Evolutionary conservation across 495 filamentous ascomycete species (phyloP), one percentile per base, ranked within the genome.

Genomic region (Trichoderma asperelloides): DNA sequence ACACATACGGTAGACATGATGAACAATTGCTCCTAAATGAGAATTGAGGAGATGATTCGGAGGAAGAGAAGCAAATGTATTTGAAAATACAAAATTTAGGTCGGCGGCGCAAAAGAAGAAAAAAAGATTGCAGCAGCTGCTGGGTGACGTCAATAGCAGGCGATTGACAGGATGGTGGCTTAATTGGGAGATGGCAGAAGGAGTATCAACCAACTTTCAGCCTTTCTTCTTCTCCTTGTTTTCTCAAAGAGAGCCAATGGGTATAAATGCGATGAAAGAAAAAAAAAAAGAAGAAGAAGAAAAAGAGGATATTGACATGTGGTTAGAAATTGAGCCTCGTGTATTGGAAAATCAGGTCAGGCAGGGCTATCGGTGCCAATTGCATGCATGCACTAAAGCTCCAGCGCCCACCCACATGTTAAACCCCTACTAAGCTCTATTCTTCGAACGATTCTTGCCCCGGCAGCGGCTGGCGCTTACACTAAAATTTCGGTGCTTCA

Each of bases 1-100:
- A 30, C 11, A 60, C 55, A 12, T 60, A 60, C 55, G 25, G 55
- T 28, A 60, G 55, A 60, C 55, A 60, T 60, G 55, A 60, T 30
- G 55, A 60, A 18, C 25, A 21, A 57, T 47, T 18, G 55, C 16
- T 30, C 27, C 25, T 60, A 27, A 13, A 3, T 11, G 15, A 15
- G 9, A 60, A 21, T 21, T 33, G 11, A 33, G 28, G 13, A 60
- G 9, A 60, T 7, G n/a, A 47, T 5, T 15, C 43, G 15, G 16
- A 9, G 18, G 8, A 30, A 3, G 13, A 60, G 28, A 3, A 27
- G 25, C 12, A 12, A 21, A 30, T 2, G 49, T 23, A 57, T 21
- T 33, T 12, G 2, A 3, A 9, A 28, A 21, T 8, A 7, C 4
- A 60, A 13, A 60, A 15, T 27, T 15, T 21, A 25, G 28, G 16